Conservation (phyloP, 768 basidiomycete species). For the Leccinum uliginosum region DNA sequence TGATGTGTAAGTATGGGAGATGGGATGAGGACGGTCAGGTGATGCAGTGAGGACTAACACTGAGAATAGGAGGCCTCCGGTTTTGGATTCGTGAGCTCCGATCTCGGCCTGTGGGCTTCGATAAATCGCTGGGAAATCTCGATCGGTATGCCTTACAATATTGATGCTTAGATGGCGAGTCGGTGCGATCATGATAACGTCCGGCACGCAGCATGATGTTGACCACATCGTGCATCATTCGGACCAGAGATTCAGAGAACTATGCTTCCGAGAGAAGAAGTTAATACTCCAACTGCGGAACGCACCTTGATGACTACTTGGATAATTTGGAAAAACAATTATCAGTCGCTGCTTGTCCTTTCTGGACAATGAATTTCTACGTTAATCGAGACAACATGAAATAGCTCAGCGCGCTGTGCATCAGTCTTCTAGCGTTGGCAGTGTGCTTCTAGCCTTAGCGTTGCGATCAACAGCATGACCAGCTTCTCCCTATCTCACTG, state of each 20-base stretch:
- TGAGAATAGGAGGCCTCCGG: constrained; percentile 27
- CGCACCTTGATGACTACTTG: background rate
- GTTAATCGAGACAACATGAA: background rate
- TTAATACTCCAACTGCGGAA: background rate
- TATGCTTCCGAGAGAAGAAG: too few relatives aligned
- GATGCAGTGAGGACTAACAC: constrained; percentile 7
- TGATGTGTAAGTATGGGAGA: constrained; percentile 37
- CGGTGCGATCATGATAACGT: background rate
- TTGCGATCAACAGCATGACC: constrained; percentile 37
- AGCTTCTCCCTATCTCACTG: constrained; percentile 59
- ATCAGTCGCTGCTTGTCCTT: background rate
- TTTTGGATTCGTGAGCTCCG: constrained; percentile 8
- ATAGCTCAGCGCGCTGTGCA: background rate
- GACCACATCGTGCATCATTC: background rate
- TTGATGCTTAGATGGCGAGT: background rate
- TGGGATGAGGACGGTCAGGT: constrained; percentile 57
- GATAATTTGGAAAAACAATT: background rate
- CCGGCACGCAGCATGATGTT: background rate
- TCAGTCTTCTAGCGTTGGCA: constrained; percentile 20
- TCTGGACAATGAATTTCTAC: background rate
- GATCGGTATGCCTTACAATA: background rate
- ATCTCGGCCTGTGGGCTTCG: background rate
- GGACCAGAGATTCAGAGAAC: background rate
- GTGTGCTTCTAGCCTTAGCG: constrained; percentile 21
- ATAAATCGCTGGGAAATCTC: too few relatives aligned